Evolutionary conservation across 1,139 yeast species (phyloP), one percentile per base, ranked within the genome.

Genomic region (Maudiozyma humilis): DNA sequence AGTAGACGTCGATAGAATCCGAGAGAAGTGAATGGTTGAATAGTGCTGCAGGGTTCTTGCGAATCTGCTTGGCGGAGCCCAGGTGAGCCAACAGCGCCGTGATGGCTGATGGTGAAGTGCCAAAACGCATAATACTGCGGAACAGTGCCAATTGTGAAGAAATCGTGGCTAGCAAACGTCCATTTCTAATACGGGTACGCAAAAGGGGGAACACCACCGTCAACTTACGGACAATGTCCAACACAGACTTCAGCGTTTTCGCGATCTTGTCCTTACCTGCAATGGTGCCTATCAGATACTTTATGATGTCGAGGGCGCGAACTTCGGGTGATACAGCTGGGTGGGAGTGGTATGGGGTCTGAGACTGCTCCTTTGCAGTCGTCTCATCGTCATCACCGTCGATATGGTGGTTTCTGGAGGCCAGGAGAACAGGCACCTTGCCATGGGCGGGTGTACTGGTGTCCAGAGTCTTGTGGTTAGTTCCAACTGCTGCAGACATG

Each of bases 211-310:
- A 32, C 4, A 39, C 10, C n/a, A 37, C 7, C 14, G 23, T 19
- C 12, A 42, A 76, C 46, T 71, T 63, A 23, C 76, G 65, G 27
- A 81, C 57, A 23, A 82, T 59, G 47, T 82, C 71, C 40, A 82
- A 60, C 0, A 73, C 59, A 55, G 81, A 81, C 54, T 79, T 83
- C 23, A 78, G 68, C 3, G 78, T 66, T 54, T 82, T 82, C 29
- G 85, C 83, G 53, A 80, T 48, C 55, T 81, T 80, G 56, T 82
- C 91, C 59, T 82, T 82, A 36, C 89, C 91, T 2, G 41, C 44
- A 18, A 48, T n/a, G 6, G 49, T 46, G 16, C 44, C 42, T 2
- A 48, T 32, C 18, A 48, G 30, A 30, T 40, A 38, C 39, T 42
- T 47, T 18, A 41, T n/a, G n/a, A 35, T 30, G 18, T 41, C 41